A percentile compares a stretch with the other conserved stretches of the same genome.
Evolutionary conservation across 352 stramenopile genomes (phyloP).

Genomic region (Phytopythium boreale): DNA sequence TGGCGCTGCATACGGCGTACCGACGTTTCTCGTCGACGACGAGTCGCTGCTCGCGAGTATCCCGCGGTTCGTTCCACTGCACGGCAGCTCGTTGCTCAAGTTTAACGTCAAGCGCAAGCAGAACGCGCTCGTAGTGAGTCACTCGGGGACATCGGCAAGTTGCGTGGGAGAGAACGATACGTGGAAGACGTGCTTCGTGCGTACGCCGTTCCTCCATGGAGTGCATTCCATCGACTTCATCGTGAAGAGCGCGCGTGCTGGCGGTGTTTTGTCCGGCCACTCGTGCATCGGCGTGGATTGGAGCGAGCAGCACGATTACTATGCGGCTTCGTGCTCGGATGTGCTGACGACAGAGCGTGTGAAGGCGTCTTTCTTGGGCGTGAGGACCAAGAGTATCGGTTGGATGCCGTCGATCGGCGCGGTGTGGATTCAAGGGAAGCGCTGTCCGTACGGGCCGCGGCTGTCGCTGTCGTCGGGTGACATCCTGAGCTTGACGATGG

Average conservation of each 20-base stretch:
- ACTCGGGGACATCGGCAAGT: constrained; percentile 65
- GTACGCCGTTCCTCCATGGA: constrained; percentile 57
- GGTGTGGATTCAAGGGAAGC: constrained; percentile 66
- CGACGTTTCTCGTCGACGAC: constrained; percentile 81
- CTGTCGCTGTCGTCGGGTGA: constrained; percentile 51
- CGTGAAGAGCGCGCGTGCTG: constrained; percentile 65
- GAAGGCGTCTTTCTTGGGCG: constrained; percentile 50
- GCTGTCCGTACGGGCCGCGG: constrained; percentile 45
- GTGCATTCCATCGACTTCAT: constrained; percentile 78
- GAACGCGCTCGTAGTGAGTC: constrained; percentile 59
- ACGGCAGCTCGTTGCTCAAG: constrained; percentile 49
- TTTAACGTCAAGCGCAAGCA: constrained; percentile 69
- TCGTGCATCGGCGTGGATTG: constrained; percentile 78
- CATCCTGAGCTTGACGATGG: constrained; percentile 67
- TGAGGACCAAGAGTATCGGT: constrained; percentile 49
- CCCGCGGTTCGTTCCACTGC: constrained; percentile 53
- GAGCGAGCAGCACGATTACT: constrained; percentile 10
- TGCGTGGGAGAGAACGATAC: constrained; percentile 44
- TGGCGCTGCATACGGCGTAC: constrained; percentile 79
- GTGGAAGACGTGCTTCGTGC: constrained; percentile 68
- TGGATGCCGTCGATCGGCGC: constrained; percentile 85
- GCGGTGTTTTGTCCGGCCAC: constrained; percentile 63
- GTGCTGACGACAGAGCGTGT: constrained; percentile 5
- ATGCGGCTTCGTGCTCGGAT: not conserved
- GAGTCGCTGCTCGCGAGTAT: constrained; percentile 65